A percentile compares a stretch with the other conserved stretches of the same genome.
phyloP scores from a whole-genome alignment of 345 rosid genomes.

The Trapa bicornis region DNA sequence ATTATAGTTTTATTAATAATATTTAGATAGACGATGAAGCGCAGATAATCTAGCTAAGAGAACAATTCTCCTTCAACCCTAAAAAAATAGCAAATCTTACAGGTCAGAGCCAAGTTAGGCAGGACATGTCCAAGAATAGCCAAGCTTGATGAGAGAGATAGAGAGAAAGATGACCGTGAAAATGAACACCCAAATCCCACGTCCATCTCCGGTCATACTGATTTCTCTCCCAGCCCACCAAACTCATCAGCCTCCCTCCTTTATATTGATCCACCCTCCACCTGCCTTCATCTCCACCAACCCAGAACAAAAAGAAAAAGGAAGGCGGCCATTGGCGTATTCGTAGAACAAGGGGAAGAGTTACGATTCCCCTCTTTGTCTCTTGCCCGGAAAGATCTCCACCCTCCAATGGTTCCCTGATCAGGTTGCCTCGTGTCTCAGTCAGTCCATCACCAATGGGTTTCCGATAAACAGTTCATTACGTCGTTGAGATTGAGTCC shows the following conservation, averaged over 20 bases:
- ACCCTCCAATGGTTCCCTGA: slow-evolving; percentile 1
- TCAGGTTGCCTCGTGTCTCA: neutral
- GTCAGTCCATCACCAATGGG: neutral
- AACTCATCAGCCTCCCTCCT: neutral
- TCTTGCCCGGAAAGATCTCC: too few species aligned
- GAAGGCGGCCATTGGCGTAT: neutral
- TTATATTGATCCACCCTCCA: neutral
- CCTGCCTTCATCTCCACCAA: neutral
- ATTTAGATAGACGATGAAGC: too few species aligned
- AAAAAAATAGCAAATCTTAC: too few species aligned
- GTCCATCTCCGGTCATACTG: neutral
- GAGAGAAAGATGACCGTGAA: too few species aligned
- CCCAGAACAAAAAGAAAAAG: neutral
- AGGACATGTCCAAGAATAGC: too few species aligned
- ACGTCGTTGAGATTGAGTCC: neutral
- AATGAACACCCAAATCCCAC: too few species aligned
- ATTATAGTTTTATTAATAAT: too few species aligned
- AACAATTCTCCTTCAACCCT: too few species aligned
- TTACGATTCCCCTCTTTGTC: too few species aligned
- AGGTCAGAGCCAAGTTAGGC: too few species aligned
- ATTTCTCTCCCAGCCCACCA: slow-evolving; percentile 7
- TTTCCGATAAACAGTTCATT: neutral
- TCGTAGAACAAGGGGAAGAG: neutral
- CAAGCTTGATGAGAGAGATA: too few species aligned
- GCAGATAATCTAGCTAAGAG: too few species aligned